Percentiles rank a stretch among this genome's conserved stretches.
Evolutionary conservation across 495 filamentous ascomycete species (phyloP).

Genomic region (Amniculicola lignicola): DNA sequence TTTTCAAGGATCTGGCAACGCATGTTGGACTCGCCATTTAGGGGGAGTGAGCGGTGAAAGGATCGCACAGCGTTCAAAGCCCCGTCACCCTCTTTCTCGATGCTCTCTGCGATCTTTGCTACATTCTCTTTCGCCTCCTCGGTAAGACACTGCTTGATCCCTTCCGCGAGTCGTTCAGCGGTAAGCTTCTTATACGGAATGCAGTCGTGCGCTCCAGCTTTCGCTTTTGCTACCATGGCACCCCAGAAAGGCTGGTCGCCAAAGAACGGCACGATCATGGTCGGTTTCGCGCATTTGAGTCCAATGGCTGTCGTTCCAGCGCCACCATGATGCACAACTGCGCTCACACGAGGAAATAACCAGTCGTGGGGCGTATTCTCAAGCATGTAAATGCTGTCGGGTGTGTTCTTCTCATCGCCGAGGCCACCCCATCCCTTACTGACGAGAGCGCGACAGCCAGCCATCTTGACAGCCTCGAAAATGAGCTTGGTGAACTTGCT

Average conservation of each 20-base stretch:
- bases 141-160: slow-evolving; percentile 63
- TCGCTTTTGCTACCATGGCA: slow-evolving; percentile 61
- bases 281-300: slow-evolving; percentile 41
- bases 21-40: slow-evolving; percentile 58
- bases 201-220: slow-evolving; percentile 62
- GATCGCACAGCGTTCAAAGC: slow-evolving; percentile 66
- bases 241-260: slow-evolving; percentile 77
- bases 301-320: slow-evolving; percentile 44
- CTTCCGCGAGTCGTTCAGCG: slow-evolving; percentile 61
- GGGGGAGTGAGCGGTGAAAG: slow-evolving; percentile 63
- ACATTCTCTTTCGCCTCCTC: slow-evolving; percentile 57
- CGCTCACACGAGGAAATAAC: slow-evolving; percentile 40
- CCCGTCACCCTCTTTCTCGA: slow-evolving; percentile 68
- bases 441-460: slow-evolving; percentile 42
- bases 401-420: slow-evolving; percentile 31
- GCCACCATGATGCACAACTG: slow-evolving; percentile 44
- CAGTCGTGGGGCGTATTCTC: slow-evolving; percentile 45
- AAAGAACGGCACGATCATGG: slow-evolving; percentile 45
- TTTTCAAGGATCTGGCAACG: slow-evolving; percentile 65
- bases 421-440: slow-evolving; percentile 44
- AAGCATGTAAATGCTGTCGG: slow-evolving; percentile 43
- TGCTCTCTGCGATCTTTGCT: slow-evolving; percentile 56
- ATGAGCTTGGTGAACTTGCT: slow-evolving; percentile 42
- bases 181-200: slow-evolving; percentile 71
- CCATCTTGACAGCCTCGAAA: slow-evolving; percentile 38